phyloP scores from a whole-genome alignment of 371 early-diverging fungal genomes.

The Circinella umbellata region DNA sequence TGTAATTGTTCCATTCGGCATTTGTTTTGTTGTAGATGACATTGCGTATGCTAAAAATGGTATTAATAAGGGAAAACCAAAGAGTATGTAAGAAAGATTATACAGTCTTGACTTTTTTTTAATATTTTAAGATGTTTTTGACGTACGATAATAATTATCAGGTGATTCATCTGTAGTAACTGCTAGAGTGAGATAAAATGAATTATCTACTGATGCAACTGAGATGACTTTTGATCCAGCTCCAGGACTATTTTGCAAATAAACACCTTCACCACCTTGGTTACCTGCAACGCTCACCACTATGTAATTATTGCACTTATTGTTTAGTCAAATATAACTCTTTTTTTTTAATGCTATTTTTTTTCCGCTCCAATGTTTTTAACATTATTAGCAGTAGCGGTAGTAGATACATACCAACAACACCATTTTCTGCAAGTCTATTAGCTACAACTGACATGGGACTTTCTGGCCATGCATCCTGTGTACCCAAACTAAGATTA shows the following conservation, averaged over 20 bases:
- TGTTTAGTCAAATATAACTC: not conserved
- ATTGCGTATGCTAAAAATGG: slow-evolving; percentile 27
- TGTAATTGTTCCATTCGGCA: slow-evolving; percentile 34
- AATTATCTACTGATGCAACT: slow-evolving; percentile 68
- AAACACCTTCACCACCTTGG: slow-evolving; percentile 56
- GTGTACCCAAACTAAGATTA: slow-evolving; percentile 30
- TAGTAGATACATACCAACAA: slow-evolving; percentile 22
- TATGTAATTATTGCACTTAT: not conserved
- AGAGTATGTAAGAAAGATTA: not conserved
- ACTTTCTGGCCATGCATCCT: slow-evolving; percentile 41
- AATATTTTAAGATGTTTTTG: not conserved
- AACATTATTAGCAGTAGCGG: not conserved
- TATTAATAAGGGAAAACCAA: not conserved
- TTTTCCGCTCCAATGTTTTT: not conserved
- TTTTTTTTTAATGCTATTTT: not conserved
- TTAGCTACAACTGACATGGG: slow-evolving; percentile 45
- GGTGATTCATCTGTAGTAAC: slow-evolving; percentile 21
- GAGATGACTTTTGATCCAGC: slow-evolving; percentile 51
- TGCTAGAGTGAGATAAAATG: slow-evolving; percentile 22
- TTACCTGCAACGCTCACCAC: slow-evolving; percentile 68
- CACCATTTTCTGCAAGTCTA: slow-evolving; percentile 26
- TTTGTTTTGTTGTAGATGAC: slow-evolving; percentile 26
- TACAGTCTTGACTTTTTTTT: not conserved
- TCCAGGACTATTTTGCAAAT: slow-evolving; percentile 49
- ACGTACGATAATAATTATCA: slow-evolving; percentile 30